Conservation (phyloP, 768 basidiomycete species). For the Panaeolus papilionaceus region DNA sequence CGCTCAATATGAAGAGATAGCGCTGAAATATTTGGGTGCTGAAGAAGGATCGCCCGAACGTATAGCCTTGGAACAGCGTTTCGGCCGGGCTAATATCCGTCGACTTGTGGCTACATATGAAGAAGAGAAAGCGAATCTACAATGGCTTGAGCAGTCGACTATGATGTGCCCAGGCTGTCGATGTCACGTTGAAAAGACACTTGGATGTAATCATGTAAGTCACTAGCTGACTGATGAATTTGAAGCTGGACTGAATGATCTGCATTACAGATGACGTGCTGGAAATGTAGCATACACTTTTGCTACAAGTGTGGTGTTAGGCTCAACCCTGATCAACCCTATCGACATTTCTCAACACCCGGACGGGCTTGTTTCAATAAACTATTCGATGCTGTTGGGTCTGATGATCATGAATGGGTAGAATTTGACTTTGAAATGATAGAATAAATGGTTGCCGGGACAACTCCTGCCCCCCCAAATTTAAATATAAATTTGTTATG, state of each 20-base stretch:
- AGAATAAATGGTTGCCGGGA: constrained; percentile 14
- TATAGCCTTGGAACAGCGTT: constrained; percentile 60
- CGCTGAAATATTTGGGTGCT: constrained; percentile 69
- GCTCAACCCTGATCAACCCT: constrained; percentile 58
- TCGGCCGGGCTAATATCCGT: constrained; percentile 65
- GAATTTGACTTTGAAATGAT: constrained; percentile 25
- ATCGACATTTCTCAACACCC: constrained; percentile 68
- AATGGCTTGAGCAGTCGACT: constrained; percentile 75
- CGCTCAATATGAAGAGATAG: constrained; percentile 66
- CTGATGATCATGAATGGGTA: constrained; percentile 14
- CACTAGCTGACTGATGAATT: constrained; percentile 6
- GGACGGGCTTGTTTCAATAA: constrained; percentile 58
- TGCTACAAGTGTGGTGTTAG: constrained; percentile 79
- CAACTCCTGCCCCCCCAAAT: neutral
- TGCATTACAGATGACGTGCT: constrained; percentile 70
- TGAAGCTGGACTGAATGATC: constrained; percentile 21
- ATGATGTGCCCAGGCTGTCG: constrained; percentile 77
- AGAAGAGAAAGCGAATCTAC: constrained; percentile 77
- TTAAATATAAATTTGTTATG: constrained; percentile 25
- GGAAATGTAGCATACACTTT: constrained; percentile 78
- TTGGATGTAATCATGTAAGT: constrained; percentile 90
- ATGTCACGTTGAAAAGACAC: constrained; percentile 74
- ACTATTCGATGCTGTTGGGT: neutral
- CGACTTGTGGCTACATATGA: constrained; percentile 66
- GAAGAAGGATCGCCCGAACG: constrained; percentile 59